Percentiles rank a stretch among this genome's conserved stretches.
These are phyloP conservation scores for Pseudozyma flocculosa DNA, from an alignment of 1,284 basidiomycete genomes.

Conservation along the genomic window DNA sequence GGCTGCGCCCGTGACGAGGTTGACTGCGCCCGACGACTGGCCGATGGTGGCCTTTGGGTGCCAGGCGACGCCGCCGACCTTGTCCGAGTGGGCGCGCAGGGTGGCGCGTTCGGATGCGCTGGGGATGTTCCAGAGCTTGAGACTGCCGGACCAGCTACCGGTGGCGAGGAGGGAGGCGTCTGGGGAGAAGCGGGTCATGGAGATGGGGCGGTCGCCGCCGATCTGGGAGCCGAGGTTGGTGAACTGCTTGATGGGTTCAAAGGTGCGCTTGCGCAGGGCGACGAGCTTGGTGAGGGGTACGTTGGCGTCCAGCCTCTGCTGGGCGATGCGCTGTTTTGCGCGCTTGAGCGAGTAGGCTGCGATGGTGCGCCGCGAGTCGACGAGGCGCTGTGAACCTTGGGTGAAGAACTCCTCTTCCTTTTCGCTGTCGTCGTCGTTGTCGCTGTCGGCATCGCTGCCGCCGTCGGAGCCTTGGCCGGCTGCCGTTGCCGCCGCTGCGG, in stretches of 20 bases:
- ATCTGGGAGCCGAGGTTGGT: slow-evolving; percentile 94
- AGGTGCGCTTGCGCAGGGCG: slow-evolving; percentile 84
- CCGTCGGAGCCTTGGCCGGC: too few species aligned
- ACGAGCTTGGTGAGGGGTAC: slow-evolving; percentile 88
- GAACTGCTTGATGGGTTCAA: slow-evolving; percentile 85
- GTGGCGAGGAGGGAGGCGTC: slow-evolving; percentile 84
- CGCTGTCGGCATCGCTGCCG: too few species aligned
- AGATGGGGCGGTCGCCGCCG: slow-evolving; percentile 90
- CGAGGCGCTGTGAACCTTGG: slow-evolving; percentile 79
- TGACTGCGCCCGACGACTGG: slow-evolving; percentile 70
- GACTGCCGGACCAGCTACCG: slow-evolving; percentile 90
- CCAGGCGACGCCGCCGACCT: slow-evolving; percentile 94
- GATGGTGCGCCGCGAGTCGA: slow-evolving; percentile 77
- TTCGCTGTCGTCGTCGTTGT: slow-evolving; percentile 39
- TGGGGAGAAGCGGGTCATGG: slow-evolving; percentile 90
- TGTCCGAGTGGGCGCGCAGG: slow-evolving; percentile 75
- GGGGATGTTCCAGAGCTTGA: slow-evolving; percentile 94
- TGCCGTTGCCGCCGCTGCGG: too few species aligned
- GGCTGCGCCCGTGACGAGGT: slow-evolving; percentile 86
- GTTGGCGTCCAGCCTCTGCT: slow-evolving; percentile 82
- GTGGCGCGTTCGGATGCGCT: slow-evolving; percentile 58
- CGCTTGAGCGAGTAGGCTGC: slow-evolving; percentile 91
- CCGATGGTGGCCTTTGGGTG: slow-evolving; percentile 89
- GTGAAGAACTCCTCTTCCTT: slow-evolving; percentile 92
- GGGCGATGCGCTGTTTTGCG: slow-evolving; percentile 85